These are phyloP conservation scores for Podospora tetraspora DNA, from an alignment of 495 filamentous ascomycete genomes.

Conservation along the genomic window DNA sequence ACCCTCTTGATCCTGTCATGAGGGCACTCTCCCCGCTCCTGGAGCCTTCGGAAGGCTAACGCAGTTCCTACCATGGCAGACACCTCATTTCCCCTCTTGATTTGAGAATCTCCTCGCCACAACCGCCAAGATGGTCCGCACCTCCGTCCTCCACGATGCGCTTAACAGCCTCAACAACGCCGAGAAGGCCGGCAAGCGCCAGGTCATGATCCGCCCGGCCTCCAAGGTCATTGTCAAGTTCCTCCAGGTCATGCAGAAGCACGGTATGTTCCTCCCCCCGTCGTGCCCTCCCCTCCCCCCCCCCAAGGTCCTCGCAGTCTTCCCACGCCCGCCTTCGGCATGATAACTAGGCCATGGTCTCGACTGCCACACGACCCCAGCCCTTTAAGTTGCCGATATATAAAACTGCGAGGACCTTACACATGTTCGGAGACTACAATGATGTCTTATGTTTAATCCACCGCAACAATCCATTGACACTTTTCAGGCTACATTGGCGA, in stretches of 20 bases:
- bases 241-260: constrained; percentile 95
- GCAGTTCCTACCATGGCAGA: constrained; percentile 45
- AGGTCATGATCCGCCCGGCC: constrained; percentile 91
- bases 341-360: constrained; percentile 99
- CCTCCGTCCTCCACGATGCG: constrained; percentile 97
- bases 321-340: constrained; percentile 55
- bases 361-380: constrained; percentile 74
- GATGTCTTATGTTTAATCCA: constrained; percentile 82
- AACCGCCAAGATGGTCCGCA: constrained; percentile 90
- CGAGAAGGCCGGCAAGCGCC: constrained; percentile 97
- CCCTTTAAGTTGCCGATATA: constrained; percentile 99
- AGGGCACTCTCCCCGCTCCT: constrained; percentile 93
- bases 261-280: constrained; percentile 73
- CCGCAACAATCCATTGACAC: constrained; percentile 71
- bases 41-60: constrained; percentile 78
- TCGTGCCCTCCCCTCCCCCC: constrained; percentile 10
- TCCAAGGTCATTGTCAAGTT: constrained; percentile 99
- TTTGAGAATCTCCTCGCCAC: constrained; percentile 67
- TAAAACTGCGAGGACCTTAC: constrained; percentile 75
- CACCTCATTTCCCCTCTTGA: constrained; percentile 67
- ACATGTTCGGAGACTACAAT: constrained; percentile 73
- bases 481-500: constrained; percentile 93
- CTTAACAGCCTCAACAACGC: constrained; percentile 99
- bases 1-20: constrained; percentile 58
- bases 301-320: constrained; percentile 23